Evolutionary conservation across 345 rosid genomes (phyloP).

Genomic region (Populus euphratica): DNA sequence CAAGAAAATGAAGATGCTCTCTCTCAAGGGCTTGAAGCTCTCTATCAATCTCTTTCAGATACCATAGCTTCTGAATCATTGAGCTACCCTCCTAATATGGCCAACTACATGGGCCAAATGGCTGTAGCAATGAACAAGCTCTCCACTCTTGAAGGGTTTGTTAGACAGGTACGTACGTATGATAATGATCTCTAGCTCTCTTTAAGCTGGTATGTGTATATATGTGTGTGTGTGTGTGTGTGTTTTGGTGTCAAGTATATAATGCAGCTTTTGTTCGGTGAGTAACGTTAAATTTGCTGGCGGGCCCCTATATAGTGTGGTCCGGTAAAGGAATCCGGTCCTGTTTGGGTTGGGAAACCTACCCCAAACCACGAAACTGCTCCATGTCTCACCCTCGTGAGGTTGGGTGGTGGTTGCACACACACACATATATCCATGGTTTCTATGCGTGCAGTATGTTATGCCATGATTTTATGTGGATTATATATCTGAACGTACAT

Average conservation of each 20-base stretch:
- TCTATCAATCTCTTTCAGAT: constrained; percentile 79
- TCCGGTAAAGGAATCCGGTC: constrained; percentile 23
- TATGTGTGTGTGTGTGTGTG: too few relatives aligned
- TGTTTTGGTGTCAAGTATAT: not conserved
- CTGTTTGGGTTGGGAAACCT: constrained; percentile 32
- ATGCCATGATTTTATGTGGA: too few relatives aligned
- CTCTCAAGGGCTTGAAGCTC: constrained; percentile 79
- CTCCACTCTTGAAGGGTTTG: constrained; percentile 77
- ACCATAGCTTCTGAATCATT: constrained; percentile 82
- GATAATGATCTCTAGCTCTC: not conserved
- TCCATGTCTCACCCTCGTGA: constrained; percentile 26
- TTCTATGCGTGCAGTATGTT: too few relatives aligned
- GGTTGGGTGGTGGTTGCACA: constrained; percentile 9
- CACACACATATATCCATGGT: too few relatives aligned
- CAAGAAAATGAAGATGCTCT: constrained; percentile 91
- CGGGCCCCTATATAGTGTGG: constrained; percentile 10
- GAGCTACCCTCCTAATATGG: constrained; percentile 71
- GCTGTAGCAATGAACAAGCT: constrained; percentile 93
- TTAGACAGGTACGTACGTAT: constrained; percentile 67
- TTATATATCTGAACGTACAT: not conserved
- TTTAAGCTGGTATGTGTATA: not conserved
- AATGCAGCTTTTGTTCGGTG: not conserved
- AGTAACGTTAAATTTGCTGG: not conserved
- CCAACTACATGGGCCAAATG: constrained; percentile 96
- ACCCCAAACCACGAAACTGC: constrained; percentile 30